Evolutionary conservation across 2,329 filamentous ascomycete species (phyloP).

Genomic region (Sclerotinia subarctica): DNA sequence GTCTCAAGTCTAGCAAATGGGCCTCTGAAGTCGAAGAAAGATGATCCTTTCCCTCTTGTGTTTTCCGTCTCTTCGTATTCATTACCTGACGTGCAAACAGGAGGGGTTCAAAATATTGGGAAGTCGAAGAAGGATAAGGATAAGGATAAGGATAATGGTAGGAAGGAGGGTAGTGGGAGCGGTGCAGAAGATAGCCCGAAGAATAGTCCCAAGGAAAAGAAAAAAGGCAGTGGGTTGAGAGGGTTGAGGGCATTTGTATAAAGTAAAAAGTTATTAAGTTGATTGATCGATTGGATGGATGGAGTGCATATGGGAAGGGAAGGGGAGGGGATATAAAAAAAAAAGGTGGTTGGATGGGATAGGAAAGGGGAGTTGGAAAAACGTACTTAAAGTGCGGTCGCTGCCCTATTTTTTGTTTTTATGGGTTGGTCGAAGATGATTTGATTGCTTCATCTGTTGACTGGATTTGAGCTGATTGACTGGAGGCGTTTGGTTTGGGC

Average conservation of each 20-base stretch:
- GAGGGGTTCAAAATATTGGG: conserved; percentile 17
- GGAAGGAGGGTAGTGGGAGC: conserved; percentile 19
- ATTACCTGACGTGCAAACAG: conserved; percentile 12
- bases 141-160: conserved; percentile 13
- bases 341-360: neutral
- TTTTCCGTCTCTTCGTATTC: neutral
- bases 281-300: conserved; percentile 1
- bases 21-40: neutral
- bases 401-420: neutral
- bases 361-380: conserved; percentile 12
- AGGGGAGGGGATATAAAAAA: neutral
- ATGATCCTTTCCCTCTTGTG: neutral
- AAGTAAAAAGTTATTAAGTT: conserved; percentile 7
- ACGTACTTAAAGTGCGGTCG: conserved; percentile 3
- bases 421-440: neutral
- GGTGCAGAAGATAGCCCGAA: conserved; percentile 26
- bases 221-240: conserved; percentile 4
- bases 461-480: neutral
- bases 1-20: neutral
- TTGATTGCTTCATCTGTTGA: neutral
- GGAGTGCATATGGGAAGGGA: conserved; percentile 3
- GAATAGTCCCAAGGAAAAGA: conserved; percentile 16
- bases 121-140: conserved; percentile 14
- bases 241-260: conserved; percentile 15
- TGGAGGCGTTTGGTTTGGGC: neutral